Base-by-base conservation (phyloP, 495 filamentous ascomycete species). In the Penicillium paxilli region DNA sequence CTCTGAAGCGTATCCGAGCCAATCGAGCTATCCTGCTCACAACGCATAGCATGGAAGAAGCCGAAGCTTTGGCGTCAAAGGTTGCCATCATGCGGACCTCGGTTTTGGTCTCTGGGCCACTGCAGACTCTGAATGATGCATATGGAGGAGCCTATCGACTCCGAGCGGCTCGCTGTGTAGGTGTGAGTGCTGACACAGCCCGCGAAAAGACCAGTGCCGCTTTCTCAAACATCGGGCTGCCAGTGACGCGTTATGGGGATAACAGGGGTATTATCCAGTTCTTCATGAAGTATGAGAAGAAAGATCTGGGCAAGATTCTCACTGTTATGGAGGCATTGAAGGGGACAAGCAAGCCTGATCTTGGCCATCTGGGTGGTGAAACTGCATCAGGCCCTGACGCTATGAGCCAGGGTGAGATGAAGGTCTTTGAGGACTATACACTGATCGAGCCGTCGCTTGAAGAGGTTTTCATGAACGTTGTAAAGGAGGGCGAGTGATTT, bases 41-140 rank as follows among this genome's bases (percentile, higher is more conserved):
- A 0, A 78, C 74, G 9, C 74, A 78, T 45, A 68, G 62, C 10
- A 78, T 78, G 74, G 74, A 78, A 56, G 74, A 78, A 49, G 73
- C 74, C 4, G 74, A 78, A 44, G 74, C 74, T 1, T 54, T 78
- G 24, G 74, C 74, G 3, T 63, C 65, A 40, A 58, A 71, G 4
- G 73, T 69, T 0, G 74, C 70, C 8, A 78, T 78, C 44, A 73
- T 78, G 71, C 40, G 40, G 20, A 44, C 19, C 8, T 44, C 19
- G 7, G 40, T 44, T 9, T 14, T 44, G n/a, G 40, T 44, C 40
- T 44, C 40, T 11, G 40, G 40, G 22, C n/a, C 40, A 7, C 19
- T 44, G 7, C 40, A 44, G 40, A 22, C 16, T 2, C 19, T 44
- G 40, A 44, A 44, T 44, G 40, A 22, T 44, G n/a, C 19, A 0